Evolutionary conservation across 148 eudicot species (phyloP), one percentile per base, ranked within the genome.

Genomic region (Fagopyrum tataricum): DNA sequence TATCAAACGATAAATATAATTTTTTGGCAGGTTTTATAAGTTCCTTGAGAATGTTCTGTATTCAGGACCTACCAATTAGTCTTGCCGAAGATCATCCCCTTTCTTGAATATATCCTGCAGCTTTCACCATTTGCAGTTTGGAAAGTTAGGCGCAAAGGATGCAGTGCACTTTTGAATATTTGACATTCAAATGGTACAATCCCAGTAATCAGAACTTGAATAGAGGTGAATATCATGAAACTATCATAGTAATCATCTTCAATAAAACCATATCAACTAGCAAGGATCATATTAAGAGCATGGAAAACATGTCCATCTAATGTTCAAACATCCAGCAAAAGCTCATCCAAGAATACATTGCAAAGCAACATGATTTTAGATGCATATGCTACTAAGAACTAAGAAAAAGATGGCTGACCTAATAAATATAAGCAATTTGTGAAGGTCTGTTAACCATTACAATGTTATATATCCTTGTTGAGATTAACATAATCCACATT

Each of bases 61-160:
- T 44, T 66, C 10, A 73, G 53, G 10, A 74, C 69, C 47, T 82
- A 94, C 98, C 97, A 95, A 77, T 84, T 95, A 97, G 80, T 91
- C 97, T 87, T 91, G 98, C 77, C 98, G 91, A 78, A 95, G 88
- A 76, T 95, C 98, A 78, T 95, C 98, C 78, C 98, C 98, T 80
- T 95, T 95, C 81, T 95, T 95, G 76, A 91, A 95, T 66, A 91
- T 95, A 95, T 85, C 87, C 91, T 88, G 86, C 91, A 89, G 75
- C 79, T 83, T 80, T 88, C 97, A 76, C 96, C 96, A 76, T 64
- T 82, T 64, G 89, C 91, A 58, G 92, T 90, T 78, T 90, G 83
- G 77, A 91, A 90, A 70, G 98, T 90, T 73, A 95, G 79, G 43
- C 96, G 88, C 84, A 95, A 80, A 78, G 98, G 98, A 84, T 85